phyloP scores from a whole-genome alignment of 176 grass and related monocot species.

The Chloris gayana region DNA sequence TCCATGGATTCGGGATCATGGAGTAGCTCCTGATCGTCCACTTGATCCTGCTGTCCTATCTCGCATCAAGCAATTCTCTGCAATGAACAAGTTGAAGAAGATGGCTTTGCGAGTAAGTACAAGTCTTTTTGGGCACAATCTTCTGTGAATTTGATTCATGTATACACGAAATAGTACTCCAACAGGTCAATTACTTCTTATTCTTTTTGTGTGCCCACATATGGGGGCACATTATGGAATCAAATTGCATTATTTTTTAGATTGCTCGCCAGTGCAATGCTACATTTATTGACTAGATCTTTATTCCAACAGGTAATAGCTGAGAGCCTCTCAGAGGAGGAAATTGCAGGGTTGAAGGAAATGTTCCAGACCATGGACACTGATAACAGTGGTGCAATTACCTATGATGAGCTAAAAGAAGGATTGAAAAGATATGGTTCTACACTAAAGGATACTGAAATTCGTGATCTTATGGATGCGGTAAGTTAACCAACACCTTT shows the following conservation, averaged over 20 bases:
- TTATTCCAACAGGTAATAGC: constrained; percentile 82
- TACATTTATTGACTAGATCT: constrained; percentile 24
- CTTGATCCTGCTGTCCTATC: constrained; percentile 94
- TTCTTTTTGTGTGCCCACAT: not conserved
- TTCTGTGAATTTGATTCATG: not conserved
- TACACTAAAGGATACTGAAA: constrained; percentile 96
- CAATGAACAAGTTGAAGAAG: constrained; percentile 99
- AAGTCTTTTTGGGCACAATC: constrained; percentile 20
- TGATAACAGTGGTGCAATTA: constrained; percentile 97
- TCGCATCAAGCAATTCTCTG: constrained; percentile 98
- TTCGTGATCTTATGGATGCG: constrained; percentile 97
- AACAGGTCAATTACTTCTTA: not conserved
- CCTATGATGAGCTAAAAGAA: constrained; percentile 96
- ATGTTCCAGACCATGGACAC: constrained; percentile 99
- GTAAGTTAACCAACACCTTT: constrained; percentile 61
- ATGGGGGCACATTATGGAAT: not conserved
- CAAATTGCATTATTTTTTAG: constrained; percentile 4
- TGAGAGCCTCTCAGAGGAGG: constrained; percentile 97
- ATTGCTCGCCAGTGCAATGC: not conserved
- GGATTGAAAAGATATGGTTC: constrained; percentile 92
- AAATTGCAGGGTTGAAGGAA: constrained; percentile 98
- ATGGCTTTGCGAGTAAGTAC: constrained; percentile 87
- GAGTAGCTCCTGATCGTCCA: constrained; percentile 94
- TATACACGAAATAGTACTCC: not conserved
- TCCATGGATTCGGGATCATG: constrained; percentile 95